A percentile compares a stretch with the other conserved stretches of the same genome.
phyloP scores from a whole-genome alignment of 139 green algal genomes.

The Tetratostichococcus sp. region DNA sequence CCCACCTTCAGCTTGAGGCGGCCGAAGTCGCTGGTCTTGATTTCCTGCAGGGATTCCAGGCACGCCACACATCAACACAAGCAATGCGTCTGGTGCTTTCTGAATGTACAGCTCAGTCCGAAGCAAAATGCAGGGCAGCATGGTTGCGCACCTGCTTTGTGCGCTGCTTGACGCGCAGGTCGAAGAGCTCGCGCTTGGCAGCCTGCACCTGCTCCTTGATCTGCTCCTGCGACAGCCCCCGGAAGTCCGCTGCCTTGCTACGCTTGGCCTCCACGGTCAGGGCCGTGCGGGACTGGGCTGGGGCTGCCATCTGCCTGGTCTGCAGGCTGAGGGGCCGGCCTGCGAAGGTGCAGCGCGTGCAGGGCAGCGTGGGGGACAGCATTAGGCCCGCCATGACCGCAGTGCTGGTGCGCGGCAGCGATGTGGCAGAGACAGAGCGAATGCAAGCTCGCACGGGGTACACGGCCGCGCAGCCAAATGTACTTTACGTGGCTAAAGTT shows the following conservation, averaged over 20 bases:
- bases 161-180: conserved; percentile 46
- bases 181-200: conserved; percentile 42
- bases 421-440: no score
- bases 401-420: no score
- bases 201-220: conserved; percentile 38
- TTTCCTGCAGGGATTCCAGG: conserved; percentile 3
- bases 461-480: no score
- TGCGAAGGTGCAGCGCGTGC: background rate
- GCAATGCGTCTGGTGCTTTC: no score
- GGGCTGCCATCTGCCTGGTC: background rate
- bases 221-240: conserved; percentile 26
- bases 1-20: conserved; percentile 12
- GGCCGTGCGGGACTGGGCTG: background rate
- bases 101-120: no score
- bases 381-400: background rate
- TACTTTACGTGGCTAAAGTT: no score
- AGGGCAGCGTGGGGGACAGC: background rate
- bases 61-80: conserved; percentile 5
- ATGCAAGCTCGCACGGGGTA: no score
- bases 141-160: conserved; percentile 36
- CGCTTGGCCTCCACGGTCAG: conserved; percentile 11
- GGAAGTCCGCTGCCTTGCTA: conserved; percentile 26
- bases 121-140: no score
- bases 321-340: background rate
- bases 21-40: conserved; percentile 21